phyloP scores from a whole-genome alignment of 805 yeast genomes.

The Kurtzmaniella fragi region DNA sequence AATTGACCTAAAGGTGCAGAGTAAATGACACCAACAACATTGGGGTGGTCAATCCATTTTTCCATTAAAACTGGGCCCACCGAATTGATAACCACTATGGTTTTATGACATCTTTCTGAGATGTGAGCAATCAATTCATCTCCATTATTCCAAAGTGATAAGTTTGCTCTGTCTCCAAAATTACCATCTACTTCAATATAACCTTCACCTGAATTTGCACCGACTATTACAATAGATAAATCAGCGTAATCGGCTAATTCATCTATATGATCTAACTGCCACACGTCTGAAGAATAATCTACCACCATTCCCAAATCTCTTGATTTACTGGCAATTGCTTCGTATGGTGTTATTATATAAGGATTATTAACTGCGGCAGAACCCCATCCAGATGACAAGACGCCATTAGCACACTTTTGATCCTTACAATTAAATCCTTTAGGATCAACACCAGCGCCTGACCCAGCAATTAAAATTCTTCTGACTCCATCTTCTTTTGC shows the following conservation, averaged over 20 bases:
- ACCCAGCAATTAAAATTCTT: slow-evolving; percentile 43
- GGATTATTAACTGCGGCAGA: slow-evolving; percentile 57
- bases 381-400: slow-evolving; percentile 60
- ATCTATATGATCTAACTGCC: slow-evolving; percentile 40
- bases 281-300: slow-evolving; percentile 41
- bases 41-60: slow-evolving; percentile 51
- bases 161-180: slow-evolving; percentile 53
- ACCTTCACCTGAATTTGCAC: slow-evolving; percentile 57
- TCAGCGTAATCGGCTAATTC: slow-evolving; percentile 47
- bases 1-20: slow-evolving; percentile 56
- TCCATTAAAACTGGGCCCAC: slow-evolving; percentile 61
- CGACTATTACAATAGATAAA: slow-evolving; percentile 49
- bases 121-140: slow-evolving; percentile 48
- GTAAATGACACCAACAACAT: slow-evolving; percentile 53
- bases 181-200: slow-evolving; percentile 53
- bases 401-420: slow-evolving; percentile 49
- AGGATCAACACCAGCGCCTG: slow-evolving; percentile 48
- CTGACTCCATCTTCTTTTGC: slow-evolving; percentile 36
- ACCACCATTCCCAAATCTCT: slow-evolving; percentile 40
- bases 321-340: slow-evolving; percentile 48
- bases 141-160: slow-evolving; percentile 52
- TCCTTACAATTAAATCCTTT: slow-evolving; percentile 52
- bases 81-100: slow-evolving; percentile 54
- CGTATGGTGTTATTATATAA: slow-evolving; percentile 53
- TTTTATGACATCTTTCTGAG: slow-evolving; percentile 46